phyloP scores from a whole-genome alignment of 148 eudicot species.

The Polygonum aviculare region DNA sequence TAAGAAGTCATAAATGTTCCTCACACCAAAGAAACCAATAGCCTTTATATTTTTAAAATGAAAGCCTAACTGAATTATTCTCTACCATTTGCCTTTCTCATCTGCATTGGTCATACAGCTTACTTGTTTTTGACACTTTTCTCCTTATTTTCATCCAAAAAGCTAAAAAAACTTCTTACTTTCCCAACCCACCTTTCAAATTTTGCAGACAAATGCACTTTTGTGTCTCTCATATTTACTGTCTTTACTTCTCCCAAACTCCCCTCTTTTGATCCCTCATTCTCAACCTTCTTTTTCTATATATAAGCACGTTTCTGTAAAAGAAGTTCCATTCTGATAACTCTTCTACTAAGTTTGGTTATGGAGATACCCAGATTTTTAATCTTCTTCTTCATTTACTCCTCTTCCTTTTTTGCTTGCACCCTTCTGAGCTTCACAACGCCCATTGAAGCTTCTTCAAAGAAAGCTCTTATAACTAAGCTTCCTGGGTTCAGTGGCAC shows the following conservation, averaged over 20 bases:
- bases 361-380: not conserved
- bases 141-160: slow-evolving; percentile 4
- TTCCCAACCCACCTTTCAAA: not conserved
- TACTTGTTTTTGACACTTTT: not conserved
- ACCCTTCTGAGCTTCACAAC: slow-evolving; percentile 1
- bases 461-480: slow-evolving; percentile 13
- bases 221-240: not conserved
- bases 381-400: slow-evolving; percentile 1
- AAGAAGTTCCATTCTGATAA: not conserved
- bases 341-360: not conserved
- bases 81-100: not conserved
- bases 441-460: slow-evolving; percentile 33
- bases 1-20: no score
- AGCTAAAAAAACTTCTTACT: not conserved
- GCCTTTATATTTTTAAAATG: not conserved
- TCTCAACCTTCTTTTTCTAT: not conserved
- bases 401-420: not conserved
- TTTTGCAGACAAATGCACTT: slow-evolving; percentile 4
- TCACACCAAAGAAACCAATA: not conserved
- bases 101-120: not conserved
- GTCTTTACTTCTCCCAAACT: not conserved
- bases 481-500: slow-evolving; percentile 30
- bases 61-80: not conserved
- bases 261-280: not conserved
- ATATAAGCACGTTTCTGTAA: not conserved